These are phyloP conservation scores for Petunia axillaris DNA, from an alignment of 257 asterid genomes.

Conservation along the genomic window DNA sequence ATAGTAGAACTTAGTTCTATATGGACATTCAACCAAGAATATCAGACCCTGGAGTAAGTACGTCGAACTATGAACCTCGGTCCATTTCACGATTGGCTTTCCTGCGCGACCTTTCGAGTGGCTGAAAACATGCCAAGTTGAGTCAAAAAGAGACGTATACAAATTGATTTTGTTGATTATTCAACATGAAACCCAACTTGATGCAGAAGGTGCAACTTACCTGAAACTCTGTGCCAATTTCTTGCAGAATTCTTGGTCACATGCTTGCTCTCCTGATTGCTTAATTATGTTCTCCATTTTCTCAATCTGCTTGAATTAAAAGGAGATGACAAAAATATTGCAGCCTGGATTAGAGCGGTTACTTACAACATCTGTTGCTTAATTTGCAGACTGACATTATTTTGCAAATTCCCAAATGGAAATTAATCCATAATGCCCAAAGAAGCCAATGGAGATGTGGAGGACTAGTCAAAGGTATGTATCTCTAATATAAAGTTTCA, in stretches of 20 bases:
- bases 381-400: neutral
- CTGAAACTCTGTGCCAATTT: constrained; percentile 65
- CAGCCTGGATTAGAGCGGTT: neutral
- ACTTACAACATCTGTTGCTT: neutral
- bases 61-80: constrained; percentile 55
- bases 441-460: constrained; percentile 14
- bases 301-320: constrained; percentile 47
- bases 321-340: neutral
- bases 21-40: constrained; percentile 21
- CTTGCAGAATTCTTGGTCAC: constrained; percentile 58
- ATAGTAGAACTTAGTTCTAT: constrained; percentile 18
- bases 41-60: constrained; percentile 9
- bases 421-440: neutral
- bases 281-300: constrained; percentile 58
- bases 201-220: constrained; percentile 42
- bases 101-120: constrained; percentile 88
- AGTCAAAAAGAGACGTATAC: neutral
- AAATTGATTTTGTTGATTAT: constrained; percentile 19
- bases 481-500: constrained; percentile 3
- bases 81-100: constrained; percentile 77
- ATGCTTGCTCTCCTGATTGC: constrained; percentile 42
- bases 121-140: constrained; percentile 46
- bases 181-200: constrained; percentile 13
- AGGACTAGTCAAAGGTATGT: neutral
- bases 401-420: neutral